These are phyloP conservation scores for Aegilops umbellulata DNA, from an alignment of 176 grass and related monocot species.

Conservation along the genomic window DNA sequence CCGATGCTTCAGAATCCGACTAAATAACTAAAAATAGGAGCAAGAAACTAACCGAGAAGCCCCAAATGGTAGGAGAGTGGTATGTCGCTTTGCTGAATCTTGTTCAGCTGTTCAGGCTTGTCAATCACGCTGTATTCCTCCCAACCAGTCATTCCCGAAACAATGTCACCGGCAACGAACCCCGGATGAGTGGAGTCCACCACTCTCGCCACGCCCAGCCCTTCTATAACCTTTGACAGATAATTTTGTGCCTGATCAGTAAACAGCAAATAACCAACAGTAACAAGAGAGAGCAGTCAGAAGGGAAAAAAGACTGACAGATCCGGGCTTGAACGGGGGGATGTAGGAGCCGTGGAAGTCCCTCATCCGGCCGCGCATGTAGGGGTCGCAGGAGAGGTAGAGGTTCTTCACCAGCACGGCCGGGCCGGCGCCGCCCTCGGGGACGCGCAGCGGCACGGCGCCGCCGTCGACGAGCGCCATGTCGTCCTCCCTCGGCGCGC, in stretches of 20 bases:
- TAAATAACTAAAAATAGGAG: background rate
- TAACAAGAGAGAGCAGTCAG: background rate
- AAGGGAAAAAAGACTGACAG: slow-evolving; percentile 14
- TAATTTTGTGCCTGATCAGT: background rate
- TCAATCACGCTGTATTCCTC: slow-evolving; percentile 75
- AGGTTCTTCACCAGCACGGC: slow-evolving; percentile 71
- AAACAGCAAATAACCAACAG: background rate
- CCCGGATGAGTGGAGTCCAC: slow-evolving; percentile 58
- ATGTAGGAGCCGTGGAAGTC: slow-evolving; percentile 65
- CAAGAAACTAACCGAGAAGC: slow-evolving; percentile 52
- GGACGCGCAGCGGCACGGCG: slow-evolving; percentile 35
- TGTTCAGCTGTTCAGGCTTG: slow-evolving; percentile 55
- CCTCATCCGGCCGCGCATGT: slow-evolving; percentile 73
- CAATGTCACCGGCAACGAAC: slow-evolving; percentile 56
- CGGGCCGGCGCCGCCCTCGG: slow-evolving; percentile 34
- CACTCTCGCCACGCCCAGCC: slow-evolving; percentile 63
- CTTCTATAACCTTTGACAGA: slow-evolving; percentile 55
- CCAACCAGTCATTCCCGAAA: slow-evolving; percentile 79
- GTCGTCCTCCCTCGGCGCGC: slow-evolving; percentile 73
- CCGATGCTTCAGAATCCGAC: background rate
- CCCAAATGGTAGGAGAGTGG: slow-evolving; percentile 83
- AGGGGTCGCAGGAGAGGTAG: slow-evolving; percentile 91
- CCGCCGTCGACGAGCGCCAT: slow-evolving; percentile 62
- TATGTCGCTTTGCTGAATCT: slow-evolving; percentile 49
- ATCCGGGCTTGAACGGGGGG: slow-evolving; percentile 76